A percentile compares a stretch with the other conserved stretches of the same genome.
These are phyloP conservation scores for Thymus mandschuricus DNA, from an alignment of 257 asterid genomes.

Conservation along the genomic window DNA sequence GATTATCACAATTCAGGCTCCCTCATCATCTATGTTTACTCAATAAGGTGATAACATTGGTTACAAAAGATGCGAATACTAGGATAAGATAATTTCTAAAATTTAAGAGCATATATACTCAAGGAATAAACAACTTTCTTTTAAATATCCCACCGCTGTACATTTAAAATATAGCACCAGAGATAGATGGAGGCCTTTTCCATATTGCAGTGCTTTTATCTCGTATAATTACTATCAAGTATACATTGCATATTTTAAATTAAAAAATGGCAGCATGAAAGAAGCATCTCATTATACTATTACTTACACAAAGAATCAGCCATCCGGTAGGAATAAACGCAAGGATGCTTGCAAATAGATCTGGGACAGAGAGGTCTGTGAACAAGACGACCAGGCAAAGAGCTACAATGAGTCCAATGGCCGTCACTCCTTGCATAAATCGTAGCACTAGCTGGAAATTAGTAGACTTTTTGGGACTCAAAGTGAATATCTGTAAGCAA, in stretches of 20 bases:
- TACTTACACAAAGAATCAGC: slow-evolving; percentile 83
- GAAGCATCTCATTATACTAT: slow-evolving; percentile 8
- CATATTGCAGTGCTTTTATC: background rate
- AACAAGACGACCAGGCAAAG: slow-evolving; percentile 69
- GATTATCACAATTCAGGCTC: background rate
- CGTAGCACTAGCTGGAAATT: slow-evolving; percentile 92
- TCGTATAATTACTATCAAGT: background rate
- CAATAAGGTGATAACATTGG: background rate
- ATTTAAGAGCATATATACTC: background rate
- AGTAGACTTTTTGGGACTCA: slow-evolving; percentile 81
- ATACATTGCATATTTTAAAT: background rate
- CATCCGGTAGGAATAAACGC: slow-evolving; percentile 99
- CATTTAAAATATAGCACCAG: background rate
- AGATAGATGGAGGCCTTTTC: background rate
- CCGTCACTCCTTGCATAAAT: slow-evolving; percentile 85
- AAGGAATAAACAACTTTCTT: background rate
- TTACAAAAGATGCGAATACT: background rate
- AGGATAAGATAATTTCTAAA: background rate
- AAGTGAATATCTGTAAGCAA: slow-evolving; percentile 69
- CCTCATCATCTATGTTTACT: background rate
- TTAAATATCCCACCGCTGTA: too few species aligned
- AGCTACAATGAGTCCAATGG: slow-evolving; percentile 85
- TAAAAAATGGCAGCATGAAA: slow-evolving; percentile 7
- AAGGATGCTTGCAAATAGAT: slow-evolving; percentile 90
- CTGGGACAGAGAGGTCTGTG: slow-evolving; percentile 68